Evolutionary conservation across 352 stramenopile species (phyloP).

Genomic region (Globisporangium megalacanthum): DNA sequence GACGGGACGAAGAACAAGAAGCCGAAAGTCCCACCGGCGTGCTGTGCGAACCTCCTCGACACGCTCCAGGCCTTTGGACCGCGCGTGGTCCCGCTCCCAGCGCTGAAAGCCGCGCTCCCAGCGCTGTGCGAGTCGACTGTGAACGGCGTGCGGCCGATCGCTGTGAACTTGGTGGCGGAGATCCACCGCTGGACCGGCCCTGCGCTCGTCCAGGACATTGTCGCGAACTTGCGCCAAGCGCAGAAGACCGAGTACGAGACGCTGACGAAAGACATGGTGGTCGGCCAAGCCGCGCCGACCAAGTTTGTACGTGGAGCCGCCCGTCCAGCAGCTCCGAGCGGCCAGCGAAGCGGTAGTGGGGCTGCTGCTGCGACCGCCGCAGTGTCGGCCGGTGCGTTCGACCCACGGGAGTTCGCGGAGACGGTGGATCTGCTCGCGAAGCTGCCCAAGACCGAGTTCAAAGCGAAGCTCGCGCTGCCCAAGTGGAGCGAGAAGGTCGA

Average conservation of each 20-base stretch:
- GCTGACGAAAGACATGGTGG: conserved; percentile 65
- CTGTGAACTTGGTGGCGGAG: conserved; percentile 74
- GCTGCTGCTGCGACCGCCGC: conserved; percentile 2
- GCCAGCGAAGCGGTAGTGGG: neutral
- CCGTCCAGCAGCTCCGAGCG: conserved; percentile 12
- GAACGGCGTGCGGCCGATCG: conserved; percentile 72
- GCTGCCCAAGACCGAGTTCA: conserved; percentile 76
- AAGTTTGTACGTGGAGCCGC: conserved; percentile 70
- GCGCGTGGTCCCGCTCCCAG: conserved; percentile 55
- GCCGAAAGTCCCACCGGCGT: conserved; percentile 78
- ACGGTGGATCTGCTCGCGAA: conserved; percentile 81
- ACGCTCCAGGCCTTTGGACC: conserved; percentile 79
- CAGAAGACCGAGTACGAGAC: conserved; percentile 82
- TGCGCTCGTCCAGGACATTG: conserved; percentile 69
- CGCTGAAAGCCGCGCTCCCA: conserved; percentile 62
- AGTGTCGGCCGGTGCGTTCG: conserved; percentile 26
- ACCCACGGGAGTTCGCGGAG: conserved; percentile 82
- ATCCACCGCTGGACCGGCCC: conserved; percentile 80
- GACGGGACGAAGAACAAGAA: conserved; percentile 87
- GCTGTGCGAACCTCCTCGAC: conserved; percentile 57
- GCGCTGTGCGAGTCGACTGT: conserved; percentile 76
- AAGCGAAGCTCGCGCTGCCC: conserved; percentile 55
- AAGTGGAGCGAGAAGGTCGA: conserved; percentile 89
- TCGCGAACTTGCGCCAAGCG: conserved; percentile 69
- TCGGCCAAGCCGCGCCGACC: conserved; percentile 57